These are phyloP conservation scores for Geranomyces variabilis DNA, from an alignment of 192 early-diverging fungal genomes.

Conservation along the genomic window DNA sequence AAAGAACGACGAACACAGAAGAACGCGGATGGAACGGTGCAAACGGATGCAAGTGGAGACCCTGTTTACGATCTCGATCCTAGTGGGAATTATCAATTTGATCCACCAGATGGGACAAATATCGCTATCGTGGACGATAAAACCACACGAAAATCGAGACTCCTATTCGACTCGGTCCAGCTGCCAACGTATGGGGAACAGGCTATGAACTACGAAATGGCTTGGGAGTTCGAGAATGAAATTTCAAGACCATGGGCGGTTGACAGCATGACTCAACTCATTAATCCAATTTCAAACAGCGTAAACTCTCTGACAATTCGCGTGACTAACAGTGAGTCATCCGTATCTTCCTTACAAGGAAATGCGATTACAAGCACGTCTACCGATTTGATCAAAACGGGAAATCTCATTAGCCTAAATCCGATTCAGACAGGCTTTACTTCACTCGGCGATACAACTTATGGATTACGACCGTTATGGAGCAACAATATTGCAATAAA, in stretches of 20 bases:
- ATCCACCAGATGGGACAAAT: not conserved
- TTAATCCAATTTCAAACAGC: not conserved
- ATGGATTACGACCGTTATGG: too few relatives aligned
- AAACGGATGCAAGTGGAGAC: not conserved
- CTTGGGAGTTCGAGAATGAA: slow-evolving; percentile 1
- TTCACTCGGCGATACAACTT: too few relatives aligned
- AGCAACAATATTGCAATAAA: too few relatives aligned
- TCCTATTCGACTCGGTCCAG: slow-evolving; percentile 1
- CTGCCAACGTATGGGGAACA: not conserved
- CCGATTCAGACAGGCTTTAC: too few relatives aligned
- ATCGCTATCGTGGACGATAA: not conserved
- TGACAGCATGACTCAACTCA: not conserved
- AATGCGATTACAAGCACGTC: too few relatives aligned
- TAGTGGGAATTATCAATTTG: not conserved
- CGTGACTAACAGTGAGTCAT: not conserved
- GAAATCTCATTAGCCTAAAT: too few relatives aligned
- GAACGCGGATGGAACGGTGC: not conserved
- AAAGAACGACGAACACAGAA: not conserved
- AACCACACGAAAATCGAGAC: not conserved
- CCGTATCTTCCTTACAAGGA: too few relatives aligned
- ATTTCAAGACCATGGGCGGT: not conserved
- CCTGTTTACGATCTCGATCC: not conserved
- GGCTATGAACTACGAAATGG: not conserved
- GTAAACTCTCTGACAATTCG: not conserved
- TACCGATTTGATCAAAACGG: too few relatives aligned